Evolutionary conservation across 169 alveolate species (phyloP).

Genomic region (Perkinsus olseni): DNA sequence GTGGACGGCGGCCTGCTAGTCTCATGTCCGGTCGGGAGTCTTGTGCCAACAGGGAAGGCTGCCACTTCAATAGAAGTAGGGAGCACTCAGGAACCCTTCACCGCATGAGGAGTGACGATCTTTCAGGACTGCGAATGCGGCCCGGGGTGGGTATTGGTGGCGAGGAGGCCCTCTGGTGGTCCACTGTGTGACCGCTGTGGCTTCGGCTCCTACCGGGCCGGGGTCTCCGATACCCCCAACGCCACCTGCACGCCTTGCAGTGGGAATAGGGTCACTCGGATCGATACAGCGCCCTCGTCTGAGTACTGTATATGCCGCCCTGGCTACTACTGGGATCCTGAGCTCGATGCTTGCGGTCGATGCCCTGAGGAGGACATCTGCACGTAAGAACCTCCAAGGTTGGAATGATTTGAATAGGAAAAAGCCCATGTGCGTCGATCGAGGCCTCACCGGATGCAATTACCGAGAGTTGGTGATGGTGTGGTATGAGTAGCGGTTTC

Average conservation of each 20-base stretch:
- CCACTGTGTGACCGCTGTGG: neutral
- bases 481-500: too few species aligned
- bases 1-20: neutral
- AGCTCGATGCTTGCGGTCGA: neutral
- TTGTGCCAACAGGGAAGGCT: neutral
- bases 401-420: too few species aligned
- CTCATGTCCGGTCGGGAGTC: neutral
- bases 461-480: too few species aligned
- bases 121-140: neutral
- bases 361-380: neutral
- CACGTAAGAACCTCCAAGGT: neutral
- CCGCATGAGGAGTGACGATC: neutral
- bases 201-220: neutral
- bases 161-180: neutral
- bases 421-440: too few species aligned
- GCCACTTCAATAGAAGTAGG: neutral
- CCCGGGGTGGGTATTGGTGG: neutral
- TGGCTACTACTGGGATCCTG: neutral
- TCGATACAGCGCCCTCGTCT: neutral
- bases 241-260: neutral
- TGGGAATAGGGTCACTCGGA: neutral
- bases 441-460: too few species aligned
- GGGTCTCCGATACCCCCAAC: neutral
- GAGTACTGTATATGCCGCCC: neutral
- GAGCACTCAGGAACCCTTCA: neutral